These are phyloP conservation scores for Colletotrichum endophyticum DNA, from an alignment of 2,329 filamentous ascomycete genomes.

Conservation along the genomic window DNA sequence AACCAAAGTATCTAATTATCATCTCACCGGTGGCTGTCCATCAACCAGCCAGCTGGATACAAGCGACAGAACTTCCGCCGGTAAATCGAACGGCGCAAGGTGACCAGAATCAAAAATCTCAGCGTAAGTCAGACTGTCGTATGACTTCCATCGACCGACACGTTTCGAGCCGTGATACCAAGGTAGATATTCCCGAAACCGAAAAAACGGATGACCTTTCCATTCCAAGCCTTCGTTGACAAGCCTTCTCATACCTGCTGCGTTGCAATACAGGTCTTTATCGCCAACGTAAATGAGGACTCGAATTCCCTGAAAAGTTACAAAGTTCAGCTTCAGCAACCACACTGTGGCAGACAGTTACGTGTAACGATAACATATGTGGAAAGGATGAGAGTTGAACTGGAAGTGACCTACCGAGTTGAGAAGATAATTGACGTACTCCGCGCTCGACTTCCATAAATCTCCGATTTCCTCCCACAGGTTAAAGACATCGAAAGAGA, in stretches of 20 bases:
- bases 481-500: background rate
- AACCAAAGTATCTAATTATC: background rate
- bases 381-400: fast-evolving
- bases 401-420: background rate
- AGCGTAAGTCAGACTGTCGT: background rate
- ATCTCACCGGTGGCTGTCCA: background rate
- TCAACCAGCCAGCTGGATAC: background rate
- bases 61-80: background rate
- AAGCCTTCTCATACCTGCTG: background rate
- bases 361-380: background rate
- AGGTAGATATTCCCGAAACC: background rate
- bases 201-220: background rate
- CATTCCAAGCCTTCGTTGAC: background rate
- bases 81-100: background rate
- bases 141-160: background rate
- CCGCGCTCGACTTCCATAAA: background rate
- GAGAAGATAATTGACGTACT: background rate
- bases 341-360: background rate
- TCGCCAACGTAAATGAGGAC: slow-evolving; percentile 1
- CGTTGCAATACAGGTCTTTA: slow-evolving; percentile 4
- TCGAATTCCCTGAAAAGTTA: background rate
- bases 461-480: background rate
- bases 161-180: background rate
- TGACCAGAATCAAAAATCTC: slow-evolving; percentile 1
- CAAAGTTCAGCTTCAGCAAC: background rate